These are phyloP conservation scores for Sicyos baderoa DNA, from an alignment of 306 rosid genomes.

Conservation along the genomic window DNA sequence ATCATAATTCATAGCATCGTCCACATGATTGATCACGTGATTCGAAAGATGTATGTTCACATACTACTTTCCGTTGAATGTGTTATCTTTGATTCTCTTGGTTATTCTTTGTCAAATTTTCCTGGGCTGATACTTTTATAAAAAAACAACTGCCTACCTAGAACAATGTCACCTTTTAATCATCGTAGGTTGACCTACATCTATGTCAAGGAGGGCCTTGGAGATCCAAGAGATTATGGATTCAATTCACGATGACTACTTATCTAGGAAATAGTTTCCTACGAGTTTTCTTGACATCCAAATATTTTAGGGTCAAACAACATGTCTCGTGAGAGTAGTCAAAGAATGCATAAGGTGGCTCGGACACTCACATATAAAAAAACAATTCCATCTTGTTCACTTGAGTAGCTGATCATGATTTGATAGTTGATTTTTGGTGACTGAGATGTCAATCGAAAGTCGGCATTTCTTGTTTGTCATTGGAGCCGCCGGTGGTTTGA, in stretches of 20 bases:
- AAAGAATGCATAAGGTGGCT: too few species aligned
- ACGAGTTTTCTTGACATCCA: too few species aligned
- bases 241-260: too few species aligned
- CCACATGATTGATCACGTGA: not conserved
- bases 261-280: too few species aligned
- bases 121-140: not conserved
- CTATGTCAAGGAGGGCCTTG: too few species aligned
- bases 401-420: not conserved
- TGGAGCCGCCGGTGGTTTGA: not conserved
- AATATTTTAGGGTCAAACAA: too few species aligned
- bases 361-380: too few species aligned
- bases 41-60: not conserved
- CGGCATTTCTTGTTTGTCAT: not conserved
- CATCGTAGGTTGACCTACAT: too few species aligned
- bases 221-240: too few species aligned
- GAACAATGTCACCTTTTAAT: not conserved
- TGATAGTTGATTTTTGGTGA: not conserved
- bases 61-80: not conserved
- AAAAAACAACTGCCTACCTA: not conserved
- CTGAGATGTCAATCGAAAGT: not conserved
- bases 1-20: not conserved
- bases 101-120: not conserved
- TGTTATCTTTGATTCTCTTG: not conserved
- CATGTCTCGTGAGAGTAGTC: too few species aligned
- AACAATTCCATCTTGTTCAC: too few species aligned